These are phyloP conservation scores for Trypanosoma cruzi DNA, from an alignment of 208 protist species.

Conservation along the genomic window DNA sequence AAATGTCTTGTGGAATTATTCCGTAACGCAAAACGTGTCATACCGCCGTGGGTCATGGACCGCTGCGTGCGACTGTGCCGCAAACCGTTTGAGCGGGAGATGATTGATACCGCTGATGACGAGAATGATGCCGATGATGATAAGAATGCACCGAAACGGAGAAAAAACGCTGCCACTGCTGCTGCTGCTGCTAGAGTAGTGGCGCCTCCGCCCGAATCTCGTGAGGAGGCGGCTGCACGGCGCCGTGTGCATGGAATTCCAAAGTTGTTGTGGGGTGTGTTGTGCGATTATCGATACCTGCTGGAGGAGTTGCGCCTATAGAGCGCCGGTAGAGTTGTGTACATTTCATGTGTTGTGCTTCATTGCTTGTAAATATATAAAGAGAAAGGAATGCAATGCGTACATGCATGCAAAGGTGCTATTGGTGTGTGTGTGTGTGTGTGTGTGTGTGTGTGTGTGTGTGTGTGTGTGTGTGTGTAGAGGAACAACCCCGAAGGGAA, in stretches of 20 bases:
- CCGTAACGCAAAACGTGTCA: slow-evolving; percentile 10
- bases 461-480: neutral
- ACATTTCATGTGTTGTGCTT: slow-evolving; percentile 12
- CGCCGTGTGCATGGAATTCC: slow-evolving; percentile 37
- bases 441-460: neutral
- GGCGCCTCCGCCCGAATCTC: slow-evolving; percentile 11
- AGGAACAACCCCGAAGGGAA: neutral
- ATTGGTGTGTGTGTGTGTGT: neutral
- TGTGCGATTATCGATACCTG: slow-evolving; percentile 63
- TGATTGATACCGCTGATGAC: neutral
- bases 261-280: slow-evolving; percentile 13
- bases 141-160: neutral
- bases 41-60: slow-evolving; percentile 51
- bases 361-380: neutral
- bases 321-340: slow-evolving; percentile 8
- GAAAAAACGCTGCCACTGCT: neutral
- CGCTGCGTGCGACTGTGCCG: slow-evolving; percentile 42
- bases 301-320: slow-evolving; percentile 47
- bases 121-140: neutral
- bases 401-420: neutral
- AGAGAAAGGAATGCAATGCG: neutral
- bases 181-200: neutral
- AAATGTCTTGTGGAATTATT: slow-evolving; percentile 41
- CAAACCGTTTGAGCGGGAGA: slow-evolving; percentile 36
- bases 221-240: slow-evolving; percentile 32